Base-by-base conservation (phyloP, 352 stramenopile species). In the Peronospora destructor region DNA sequence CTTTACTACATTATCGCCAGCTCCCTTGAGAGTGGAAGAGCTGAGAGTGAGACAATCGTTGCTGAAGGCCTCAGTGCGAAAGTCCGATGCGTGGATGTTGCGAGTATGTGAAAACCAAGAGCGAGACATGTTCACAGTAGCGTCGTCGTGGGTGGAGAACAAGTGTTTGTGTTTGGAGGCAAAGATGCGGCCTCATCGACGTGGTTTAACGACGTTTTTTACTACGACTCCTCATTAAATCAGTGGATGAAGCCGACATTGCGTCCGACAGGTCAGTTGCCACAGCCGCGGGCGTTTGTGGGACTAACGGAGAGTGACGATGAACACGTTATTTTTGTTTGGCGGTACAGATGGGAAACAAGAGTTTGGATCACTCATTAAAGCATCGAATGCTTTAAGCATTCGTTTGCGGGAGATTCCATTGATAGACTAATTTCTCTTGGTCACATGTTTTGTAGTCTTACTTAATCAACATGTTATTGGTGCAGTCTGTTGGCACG, bases 121-220 rank as follows among this genome's bases (percentile, higher is more conserved):
- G 30, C 30, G 4, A 37, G 78, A 39, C 67, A 77, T 28, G 75
- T 61, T 10, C 78, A 87, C 52, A 76, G 75, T 41, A 89, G 75
- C 32, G 73, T 71, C 21, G 77, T 85, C 1, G 35, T 87, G 0
- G 67, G 68, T n/a, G 71, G 75, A 26, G 73, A 78, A 8, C 53
- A 78, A 26, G 41, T 89, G 13, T 89, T 77, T 45, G 79, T 77
- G 50, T 89, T 87, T 61, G 78, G 78, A 39, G 78, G 78, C 45
- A 83, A 81, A 52, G 72, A 84, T 51, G 69, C 70, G 1, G 47
- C 53, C 8, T 61, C 59, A 6, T 67, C 64, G 21, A 54, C 29
- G 10, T 87, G 72, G 57, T 85, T 73, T 55, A 77, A 85, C 54
- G 78, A 89, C 49, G 64, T 89, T 13, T 87, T 89, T 48, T 87